phyloP scores from a whole-genome alignment of 345 rosid genomes.

The Carallia brachiata region DNA sequence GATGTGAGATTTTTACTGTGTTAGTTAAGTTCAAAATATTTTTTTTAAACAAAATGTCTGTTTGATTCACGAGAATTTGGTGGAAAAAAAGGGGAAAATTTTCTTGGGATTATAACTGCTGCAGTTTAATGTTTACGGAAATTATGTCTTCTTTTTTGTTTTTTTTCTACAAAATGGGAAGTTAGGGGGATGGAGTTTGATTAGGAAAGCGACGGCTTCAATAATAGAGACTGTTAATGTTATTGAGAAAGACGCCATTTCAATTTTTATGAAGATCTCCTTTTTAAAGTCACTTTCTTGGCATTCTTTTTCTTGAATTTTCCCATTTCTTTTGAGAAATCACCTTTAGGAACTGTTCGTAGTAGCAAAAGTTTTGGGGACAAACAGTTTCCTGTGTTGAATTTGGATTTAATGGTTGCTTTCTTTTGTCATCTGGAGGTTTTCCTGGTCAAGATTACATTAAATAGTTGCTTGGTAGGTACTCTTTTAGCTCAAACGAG shows the following conservation, averaged over 20 bases:
- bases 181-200: neutral
- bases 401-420: neutral
- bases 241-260: neutral
- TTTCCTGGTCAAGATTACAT: neutral
- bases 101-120: slow-evolving; percentile 5
- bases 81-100: slow-evolving; percentile 9
- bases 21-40: slow-evolving; percentile 2
- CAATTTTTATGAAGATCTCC: slow-evolving; percentile 6
- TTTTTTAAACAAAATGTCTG: neutral
- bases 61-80: slow-evolving; percentile 16
- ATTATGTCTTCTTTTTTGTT: neutral
- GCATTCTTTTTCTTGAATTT: neutral
- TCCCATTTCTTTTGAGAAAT: slow-evolving; percentile 1
- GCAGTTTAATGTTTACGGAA: neutral
- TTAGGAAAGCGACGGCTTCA: neutral
- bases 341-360: slow-evolving; percentile 19
- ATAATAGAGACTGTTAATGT: neutral
- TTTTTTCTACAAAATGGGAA: neutral
- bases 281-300: slow-evolving; percentile 11
- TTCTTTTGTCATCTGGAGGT: neutral
- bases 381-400: neutral
- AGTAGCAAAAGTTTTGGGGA: neutral
- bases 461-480: neutral
- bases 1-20: slow-evolving; percentile 33
- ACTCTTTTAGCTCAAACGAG: slow-evolving; percentile 19